phyloP scores from a whole-genome alignment of 306 rosid genomes.

The Begonia masoniana region DNA sequence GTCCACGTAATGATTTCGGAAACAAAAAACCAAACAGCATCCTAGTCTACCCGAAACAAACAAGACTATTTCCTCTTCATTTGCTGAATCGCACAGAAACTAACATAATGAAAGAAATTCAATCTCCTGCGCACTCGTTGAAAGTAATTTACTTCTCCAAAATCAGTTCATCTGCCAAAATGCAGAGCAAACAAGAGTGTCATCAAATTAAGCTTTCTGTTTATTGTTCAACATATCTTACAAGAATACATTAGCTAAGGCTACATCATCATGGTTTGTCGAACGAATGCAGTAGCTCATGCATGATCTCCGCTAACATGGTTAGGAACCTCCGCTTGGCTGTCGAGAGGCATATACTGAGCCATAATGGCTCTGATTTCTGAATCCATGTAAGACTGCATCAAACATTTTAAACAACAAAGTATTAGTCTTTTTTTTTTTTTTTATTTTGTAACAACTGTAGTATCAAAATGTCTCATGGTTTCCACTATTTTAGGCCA shows the following conservation, averaged over 20 bases:
- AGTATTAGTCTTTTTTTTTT: neutral
- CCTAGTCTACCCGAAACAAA: no score
- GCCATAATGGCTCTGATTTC: slow-evolving; percentile 99
- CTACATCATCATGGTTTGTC: neutral
- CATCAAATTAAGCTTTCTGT: neutral
- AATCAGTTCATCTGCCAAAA: neutral
- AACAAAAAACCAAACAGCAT: no score
- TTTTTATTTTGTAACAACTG: no score
- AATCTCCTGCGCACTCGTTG: neutral
- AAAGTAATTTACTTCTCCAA: neutral
- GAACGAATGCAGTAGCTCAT: slow-evolving; percentile 13
- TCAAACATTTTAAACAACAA: neutral
- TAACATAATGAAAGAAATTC: neutral
- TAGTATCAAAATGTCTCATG: no score
- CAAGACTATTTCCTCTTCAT: no score
- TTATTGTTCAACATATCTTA: neutral
- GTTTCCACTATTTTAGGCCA: neutral
- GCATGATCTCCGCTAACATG: slow-evolving; percentile 52
- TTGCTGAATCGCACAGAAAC: no score
- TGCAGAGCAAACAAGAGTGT: neutral
- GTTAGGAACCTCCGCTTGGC: slow-evolving; percentile 78
- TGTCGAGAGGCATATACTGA: slow-evolving; percentile 98
- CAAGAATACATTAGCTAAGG: neutral
- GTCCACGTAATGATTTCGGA: no score
- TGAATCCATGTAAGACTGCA: slow-evolving; percentile 99